These are phyloP conservation scores for Rosa lucieae DNA, from an alignment of 306 rosid species.

Conservation along the genomic window DNA sequence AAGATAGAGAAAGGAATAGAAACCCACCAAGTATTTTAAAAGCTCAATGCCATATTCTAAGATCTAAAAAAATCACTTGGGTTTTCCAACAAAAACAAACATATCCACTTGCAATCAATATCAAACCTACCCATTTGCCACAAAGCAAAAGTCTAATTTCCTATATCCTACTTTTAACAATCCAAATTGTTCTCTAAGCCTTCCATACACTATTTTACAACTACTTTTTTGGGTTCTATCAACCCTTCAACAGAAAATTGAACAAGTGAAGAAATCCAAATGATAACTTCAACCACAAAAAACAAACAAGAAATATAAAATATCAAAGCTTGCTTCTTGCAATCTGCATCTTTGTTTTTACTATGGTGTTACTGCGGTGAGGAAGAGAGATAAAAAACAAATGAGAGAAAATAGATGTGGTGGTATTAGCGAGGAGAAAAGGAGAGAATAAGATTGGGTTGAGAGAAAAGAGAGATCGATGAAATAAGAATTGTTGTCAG, in stretches of 20 bases:
- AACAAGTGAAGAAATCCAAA: not conserved
- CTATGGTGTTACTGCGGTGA: too few species aligned
- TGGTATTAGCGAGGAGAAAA: too few species aligned
- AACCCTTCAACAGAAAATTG: not conserved
- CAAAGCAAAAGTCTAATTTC: not conserved
- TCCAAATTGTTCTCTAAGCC: not conserved
- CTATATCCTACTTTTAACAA: not conserved
- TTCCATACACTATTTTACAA: not conserved
- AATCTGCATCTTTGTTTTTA: too few species aligned
- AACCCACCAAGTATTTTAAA: not conserved
- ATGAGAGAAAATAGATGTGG: too few species aligned
- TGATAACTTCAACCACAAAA: slow-evolving; percentile 2
- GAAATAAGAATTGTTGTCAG: too few species aligned
- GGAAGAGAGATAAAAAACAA: too few species aligned
- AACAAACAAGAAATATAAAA: not conserved
- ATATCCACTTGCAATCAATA: not conserved
- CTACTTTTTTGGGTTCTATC: not conserved
- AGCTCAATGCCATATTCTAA: not conserved
- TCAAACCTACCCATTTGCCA: slow-evolving; percentile 11
- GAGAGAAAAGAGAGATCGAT: too few species aligned
- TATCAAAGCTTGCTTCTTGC: not conserved
- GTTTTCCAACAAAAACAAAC: slow-evolving; percentile 1
- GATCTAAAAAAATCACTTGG: slow-evolving; percentile 19
- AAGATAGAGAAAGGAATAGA: not conserved
- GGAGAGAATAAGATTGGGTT: too few species aligned